phyloP scores from a whole-genome alignment of 345 rosid genomes.

The Luvunga scandens region DNA sequence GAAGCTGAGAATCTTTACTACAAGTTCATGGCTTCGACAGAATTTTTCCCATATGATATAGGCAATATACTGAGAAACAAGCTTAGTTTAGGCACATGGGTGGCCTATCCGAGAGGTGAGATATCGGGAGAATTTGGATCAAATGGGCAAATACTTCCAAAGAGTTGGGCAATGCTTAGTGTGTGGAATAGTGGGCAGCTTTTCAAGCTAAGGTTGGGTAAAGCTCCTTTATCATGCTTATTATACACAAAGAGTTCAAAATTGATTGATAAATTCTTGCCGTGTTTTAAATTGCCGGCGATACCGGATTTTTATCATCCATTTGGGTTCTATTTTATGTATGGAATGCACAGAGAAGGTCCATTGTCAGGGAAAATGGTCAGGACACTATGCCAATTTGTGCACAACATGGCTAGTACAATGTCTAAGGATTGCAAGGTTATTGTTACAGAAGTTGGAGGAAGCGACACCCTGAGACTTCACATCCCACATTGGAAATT shows the following conservation, averaged over 20 bases:
- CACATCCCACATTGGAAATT: conserved; percentile 72
- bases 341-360: conserved; percentile 68
- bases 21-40: conserved; percentile 45
- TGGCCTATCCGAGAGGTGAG: conserved; percentile 48
- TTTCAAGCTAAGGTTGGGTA: conserved; percentile 59
- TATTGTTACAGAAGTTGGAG: conserved; percentile 63
- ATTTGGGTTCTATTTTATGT: conserved; percentile 77
- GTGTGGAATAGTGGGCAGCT: conserved; percentile 78
- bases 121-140: conserved; percentile 15
- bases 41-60: conserved; percentile 72
- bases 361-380: conserved; percentile 52
- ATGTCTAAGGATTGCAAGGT: conserved; percentile 48
- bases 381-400: conserved; percentile 48
- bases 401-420: conserved; percentile 58
- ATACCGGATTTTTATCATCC: conserved; percentile 58
- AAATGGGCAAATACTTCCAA: conserved; percentile 23
- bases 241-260: conserved; percentile 47
- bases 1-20: conserved; percentile 57
- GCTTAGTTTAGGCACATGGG: conserved; percentile 82
- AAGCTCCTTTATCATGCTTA: conserved; percentile 55
- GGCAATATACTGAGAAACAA: conserved; percentile 50
- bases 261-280: conserved; percentile 38
- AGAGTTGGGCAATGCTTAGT: conserved; percentile 77
- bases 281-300: conserved; percentile 48
- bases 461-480: conserved; percentile 29